phyloP scores from a whole-genome alignment of 1,284 basidiomycete species.

The Rhodotorula sp. region DNA sequence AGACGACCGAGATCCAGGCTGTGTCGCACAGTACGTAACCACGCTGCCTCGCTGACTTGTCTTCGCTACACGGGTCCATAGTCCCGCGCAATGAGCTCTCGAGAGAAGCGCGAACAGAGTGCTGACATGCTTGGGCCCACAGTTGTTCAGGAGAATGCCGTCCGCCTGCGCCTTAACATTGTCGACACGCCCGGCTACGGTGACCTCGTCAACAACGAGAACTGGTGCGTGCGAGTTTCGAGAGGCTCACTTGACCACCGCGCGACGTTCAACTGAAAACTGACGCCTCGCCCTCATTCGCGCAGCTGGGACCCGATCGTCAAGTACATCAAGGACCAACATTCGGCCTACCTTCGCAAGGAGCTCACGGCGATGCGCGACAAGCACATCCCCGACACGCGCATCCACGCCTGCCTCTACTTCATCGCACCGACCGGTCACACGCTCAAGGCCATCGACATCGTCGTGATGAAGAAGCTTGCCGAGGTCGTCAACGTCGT shows the following conservation, averaged over 20 bases:
- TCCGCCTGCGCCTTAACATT: conserved; percentile 92
- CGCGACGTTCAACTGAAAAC: accelerated
- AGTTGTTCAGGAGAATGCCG: conserved; percentile 97
- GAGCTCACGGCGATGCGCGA: conserved; percentile 98
- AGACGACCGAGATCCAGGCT: conserved; percentile 95
- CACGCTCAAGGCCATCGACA: conserved; percentile 70
- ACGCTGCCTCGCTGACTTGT: neutral
- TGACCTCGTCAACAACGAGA: conserved; percentile 98
- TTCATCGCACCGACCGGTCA: conserved; percentile 98
- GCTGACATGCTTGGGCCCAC: conserved; percentile 1
- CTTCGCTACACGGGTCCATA: neutral
- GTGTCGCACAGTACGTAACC: conserved; percentile 79
- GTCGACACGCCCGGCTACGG: conserved; percentile 99
- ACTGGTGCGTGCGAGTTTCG: conserved; percentile 63
- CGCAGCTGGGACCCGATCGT: conserved; percentile 95
- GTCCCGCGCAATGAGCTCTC: too few species aligned
- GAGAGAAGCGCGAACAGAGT: neutral
- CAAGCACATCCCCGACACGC: conserved; percentile 95
- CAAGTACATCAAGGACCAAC: conserved; percentile 97
- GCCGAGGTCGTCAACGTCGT: conserved; percentile 99
- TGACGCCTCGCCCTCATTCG: accelerated
- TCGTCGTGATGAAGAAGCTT: conserved; percentile 98
- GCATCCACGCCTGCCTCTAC: conserved; percentile 97
- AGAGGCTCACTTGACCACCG: too few species aligned
- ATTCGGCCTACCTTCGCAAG: conserved; percentile 97